phyloP scores from a whole-genome alignment of 2,329 filamentous ascomycete species.

The Fusarium phyllophilum region DNA sequence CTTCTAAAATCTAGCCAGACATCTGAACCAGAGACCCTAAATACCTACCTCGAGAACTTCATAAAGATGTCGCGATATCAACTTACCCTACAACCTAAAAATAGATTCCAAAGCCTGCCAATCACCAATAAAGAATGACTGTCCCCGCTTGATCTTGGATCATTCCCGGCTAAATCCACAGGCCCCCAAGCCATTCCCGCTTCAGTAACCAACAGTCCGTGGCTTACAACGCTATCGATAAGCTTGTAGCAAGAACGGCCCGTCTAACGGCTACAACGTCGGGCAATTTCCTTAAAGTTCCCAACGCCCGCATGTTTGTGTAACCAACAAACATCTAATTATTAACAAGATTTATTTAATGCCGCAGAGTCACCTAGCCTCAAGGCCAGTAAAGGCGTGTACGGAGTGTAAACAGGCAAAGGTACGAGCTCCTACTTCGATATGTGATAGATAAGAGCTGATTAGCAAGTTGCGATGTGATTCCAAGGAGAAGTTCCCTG shows the following conservation, averaged over 20 bases:
- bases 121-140: neutral
- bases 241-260: neutral
- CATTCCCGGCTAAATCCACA: neutral
- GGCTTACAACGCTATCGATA: constrained; percentile 3
- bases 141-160: neutral
- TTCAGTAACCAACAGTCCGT: neutral
- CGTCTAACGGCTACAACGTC: neutral
- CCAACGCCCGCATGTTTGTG: neutral
- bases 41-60: neutral
- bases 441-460: neutral
- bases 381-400: constrained; percentile 22
- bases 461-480: constrained; percentile 30
- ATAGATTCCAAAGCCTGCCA: fast-evolving
- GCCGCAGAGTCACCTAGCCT: neutral
- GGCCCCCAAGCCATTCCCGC: neutral
- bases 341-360: neutral
- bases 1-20: neutral
- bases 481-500: constrained; percentile 33
- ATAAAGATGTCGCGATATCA: fast-evolving
- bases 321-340: neutral
- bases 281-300: neutral
- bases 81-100: neutral
- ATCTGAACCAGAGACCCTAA: neutral
- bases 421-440: neutral
- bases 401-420: constrained; percentile 33